Evolutionary conservation across 768 basidiomycete genomes (phyloP), one percentile per base, ranked within the genome.

Genomic region (Infundibulicybe gibba): DNA sequence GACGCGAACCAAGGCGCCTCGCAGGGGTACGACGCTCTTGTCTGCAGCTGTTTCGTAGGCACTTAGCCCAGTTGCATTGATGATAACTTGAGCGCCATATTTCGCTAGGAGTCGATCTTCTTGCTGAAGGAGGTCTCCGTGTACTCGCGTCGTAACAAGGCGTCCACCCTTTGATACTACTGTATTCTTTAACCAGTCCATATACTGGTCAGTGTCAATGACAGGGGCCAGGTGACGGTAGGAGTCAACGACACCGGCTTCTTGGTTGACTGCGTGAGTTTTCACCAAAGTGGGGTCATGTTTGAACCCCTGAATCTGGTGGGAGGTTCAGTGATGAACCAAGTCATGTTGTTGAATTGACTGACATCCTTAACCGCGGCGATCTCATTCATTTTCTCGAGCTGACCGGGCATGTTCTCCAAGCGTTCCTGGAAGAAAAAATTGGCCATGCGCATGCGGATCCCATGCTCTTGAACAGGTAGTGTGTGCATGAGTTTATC

Each of bases 61-160:
- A 8, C 59, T 55, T 17, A 72, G 60, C 5, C 69, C 70, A 5
- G 66, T 66, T 16, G 62, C 63, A 49, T 72, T 65, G 41, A 72
- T 60, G 49, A 71, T 61, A 34, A 58, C 60, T 25, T 59, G 53
- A 6, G 61, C 65, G 15, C 43, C 45, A 51, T 58, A 70, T 39
- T 59, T 49, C 2, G 46, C 39, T 20, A 58, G 57, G 8, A 70
- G 53, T 5, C 31, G 44, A 16, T 56, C 54, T 47, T 65, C 63
- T 16, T 55, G 47, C 8, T 48, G 50, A n/a, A 67, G 53, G 17
- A 69, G 49, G 45, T 67, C 63, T 43, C 66, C 68, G 2, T 54
- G 49, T 47, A 69, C 55, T 30, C 54, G 58, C 33, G 54, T 50
- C 1, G 67, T 67, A 25, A 62, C 51, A 20, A 63, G 50, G 25